Conservation (phyloP, 768 basidiomycete genomes). For the Lactarius sanguifluus region DNA sequence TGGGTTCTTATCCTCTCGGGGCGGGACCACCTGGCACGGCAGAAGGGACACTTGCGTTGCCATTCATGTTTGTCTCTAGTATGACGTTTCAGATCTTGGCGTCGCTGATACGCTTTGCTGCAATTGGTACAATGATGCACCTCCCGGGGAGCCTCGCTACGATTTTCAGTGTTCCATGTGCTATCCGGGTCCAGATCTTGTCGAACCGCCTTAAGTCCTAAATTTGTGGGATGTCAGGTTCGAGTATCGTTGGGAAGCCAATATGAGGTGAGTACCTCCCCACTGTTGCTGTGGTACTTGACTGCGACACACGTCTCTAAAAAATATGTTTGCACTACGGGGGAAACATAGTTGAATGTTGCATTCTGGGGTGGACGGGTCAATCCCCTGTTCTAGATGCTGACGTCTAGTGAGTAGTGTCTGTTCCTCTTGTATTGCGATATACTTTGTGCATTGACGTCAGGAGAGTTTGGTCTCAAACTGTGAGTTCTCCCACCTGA, state of each 20-base stretch:
- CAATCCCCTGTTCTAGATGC: background rate
- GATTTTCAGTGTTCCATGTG: background rate
- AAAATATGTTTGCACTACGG: background rate
- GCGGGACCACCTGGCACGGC: conserved; percentile 2
- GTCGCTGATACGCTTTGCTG: conserved; percentile 1
- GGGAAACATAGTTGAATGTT: background rate
- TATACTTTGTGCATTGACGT: background rate
- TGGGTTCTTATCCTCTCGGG: conserved; percentile 5
- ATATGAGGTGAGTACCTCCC: background rate
- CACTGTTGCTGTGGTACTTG: background rate
- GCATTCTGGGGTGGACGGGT: background rate
- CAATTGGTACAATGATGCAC: background rate
- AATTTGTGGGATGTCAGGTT: background rate
- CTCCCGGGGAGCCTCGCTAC: too few relatives aligned
- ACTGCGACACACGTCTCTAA: background rate
- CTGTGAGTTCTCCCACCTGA: background rate
- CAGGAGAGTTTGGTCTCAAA: background rate
- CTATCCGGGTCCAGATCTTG: background rate
- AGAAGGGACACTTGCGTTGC: conserved; percentile 6
- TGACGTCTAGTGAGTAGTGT: too few relatives aligned
- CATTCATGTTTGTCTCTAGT: background rate
- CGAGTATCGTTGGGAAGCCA: background rate
- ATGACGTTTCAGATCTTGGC: conserved; percentile 4
- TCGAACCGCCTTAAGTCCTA: background rate
- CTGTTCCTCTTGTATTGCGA: background rate